Conservation (phyloP, 1,139 yeast species). For the Pichia sp. region DNA sequence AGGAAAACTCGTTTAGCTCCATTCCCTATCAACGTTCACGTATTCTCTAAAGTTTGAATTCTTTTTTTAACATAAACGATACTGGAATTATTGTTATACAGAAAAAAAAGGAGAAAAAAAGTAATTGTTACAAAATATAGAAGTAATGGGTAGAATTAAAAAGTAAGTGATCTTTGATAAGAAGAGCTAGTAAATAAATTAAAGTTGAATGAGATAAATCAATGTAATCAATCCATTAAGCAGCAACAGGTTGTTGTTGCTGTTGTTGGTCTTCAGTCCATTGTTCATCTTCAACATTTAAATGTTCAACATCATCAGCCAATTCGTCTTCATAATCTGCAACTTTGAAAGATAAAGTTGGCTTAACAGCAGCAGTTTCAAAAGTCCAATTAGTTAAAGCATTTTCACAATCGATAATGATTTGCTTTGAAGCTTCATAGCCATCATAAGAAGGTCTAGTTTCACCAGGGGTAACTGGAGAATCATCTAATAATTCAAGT, state of each 20-base stretch:
- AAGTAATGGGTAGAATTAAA: not conserved
- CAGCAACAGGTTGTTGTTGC: conserved; percentile 19
- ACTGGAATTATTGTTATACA: not conserved
- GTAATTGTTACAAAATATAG: conserved; percentile 1
- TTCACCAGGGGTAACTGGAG: conserved; percentile 88
- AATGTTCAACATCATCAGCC: conserved; percentile 38
- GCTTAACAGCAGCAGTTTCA: conserved; percentile 72
- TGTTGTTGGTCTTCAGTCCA: conserved; percentile 20
- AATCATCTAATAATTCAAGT: conserved; percentile 72
- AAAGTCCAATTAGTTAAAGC: conserved; percentile 81
- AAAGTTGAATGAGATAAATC: not conserved
- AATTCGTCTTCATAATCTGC: conserved; percentile 54
- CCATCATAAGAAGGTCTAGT: conserved; percentile 85
- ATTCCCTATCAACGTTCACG: conserved; percentile 21
- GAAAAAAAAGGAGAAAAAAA: not conserved
- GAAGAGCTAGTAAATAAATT: not conserved
- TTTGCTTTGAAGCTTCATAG: conserved; percentile 80
- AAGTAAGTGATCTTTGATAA: not conserved
- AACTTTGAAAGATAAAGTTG: conserved; percentile 72
- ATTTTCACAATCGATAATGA: conserved; percentile 77
- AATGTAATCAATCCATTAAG: conserved; percentile 12
- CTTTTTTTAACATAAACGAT: not conserved
- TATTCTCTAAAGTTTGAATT: conserved; percentile 15
- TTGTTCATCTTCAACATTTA: conserved; percentile 45
- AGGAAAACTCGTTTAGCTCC: conserved; percentile 18